Percentiles rank a stretch among this genome's conserved stretches.
Conservation (phyloP, 1,284 basidiomycete genomes). For the Boletellus deceptivus region DNA sequence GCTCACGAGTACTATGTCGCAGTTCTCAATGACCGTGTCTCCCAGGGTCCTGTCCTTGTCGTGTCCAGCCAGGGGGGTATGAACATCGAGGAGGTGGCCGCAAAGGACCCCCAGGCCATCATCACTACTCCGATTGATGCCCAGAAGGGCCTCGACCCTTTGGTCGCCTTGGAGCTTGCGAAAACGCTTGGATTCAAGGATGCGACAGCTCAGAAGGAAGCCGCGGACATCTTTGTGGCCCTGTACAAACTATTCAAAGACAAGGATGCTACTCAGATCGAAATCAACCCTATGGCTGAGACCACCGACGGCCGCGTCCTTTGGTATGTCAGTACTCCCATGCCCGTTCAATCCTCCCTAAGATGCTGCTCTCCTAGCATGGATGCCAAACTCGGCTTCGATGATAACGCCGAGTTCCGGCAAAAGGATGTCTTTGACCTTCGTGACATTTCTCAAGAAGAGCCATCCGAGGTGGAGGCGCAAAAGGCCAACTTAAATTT, state of each 20-base stretch:
- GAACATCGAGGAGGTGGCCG: slow-evolving; percentile 99
- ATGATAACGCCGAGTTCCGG: slow-evolving; percentile 99
- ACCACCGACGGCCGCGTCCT: slow-evolving; percentile 91
- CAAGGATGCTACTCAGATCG: slow-evolving; percentile 99
- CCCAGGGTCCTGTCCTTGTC: slow-evolving; percentile 90
- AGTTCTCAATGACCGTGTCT: slow-evolving; percentile 91
- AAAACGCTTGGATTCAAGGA: slow-evolving; percentile 89
- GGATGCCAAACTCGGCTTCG: slow-evolving; percentile 99
- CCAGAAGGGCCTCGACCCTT: slow-evolving; percentile 76
- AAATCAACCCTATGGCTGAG: slow-evolving; percentile 99
- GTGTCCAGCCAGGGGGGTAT: slow-evolving; percentile 93
- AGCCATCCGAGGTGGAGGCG: slow-evolving; percentile 95
- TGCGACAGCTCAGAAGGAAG: slow-evolving; percentile 70
- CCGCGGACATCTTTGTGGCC: slow-evolving; percentile 92
- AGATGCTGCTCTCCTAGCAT: slow-evolving; percentile 57
- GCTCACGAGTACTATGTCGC: slow-evolving; percentile 99
- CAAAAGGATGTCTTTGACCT: slow-evolving; percentile 90
- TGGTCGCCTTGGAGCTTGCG: slow-evolving; percentile 77
- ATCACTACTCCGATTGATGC: slow-evolving; percentile 95
- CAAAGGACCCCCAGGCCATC: slow-evolving; percentile 92
- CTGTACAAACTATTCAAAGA: slow-evolving; percentile 98
- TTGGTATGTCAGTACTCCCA: slow-evolving; percentile 57
- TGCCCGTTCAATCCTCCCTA: slow-evolving; percentile 1
- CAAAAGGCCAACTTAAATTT: slow-evolving; percentile 95
- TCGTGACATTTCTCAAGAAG: slow-evolving; percentile 94